Evolutionary conservation across 1,139 yeast genomes (phyloP), one percentile per base, ranked within the genome.

Genomic region (Candida glucosophila): DNA sequence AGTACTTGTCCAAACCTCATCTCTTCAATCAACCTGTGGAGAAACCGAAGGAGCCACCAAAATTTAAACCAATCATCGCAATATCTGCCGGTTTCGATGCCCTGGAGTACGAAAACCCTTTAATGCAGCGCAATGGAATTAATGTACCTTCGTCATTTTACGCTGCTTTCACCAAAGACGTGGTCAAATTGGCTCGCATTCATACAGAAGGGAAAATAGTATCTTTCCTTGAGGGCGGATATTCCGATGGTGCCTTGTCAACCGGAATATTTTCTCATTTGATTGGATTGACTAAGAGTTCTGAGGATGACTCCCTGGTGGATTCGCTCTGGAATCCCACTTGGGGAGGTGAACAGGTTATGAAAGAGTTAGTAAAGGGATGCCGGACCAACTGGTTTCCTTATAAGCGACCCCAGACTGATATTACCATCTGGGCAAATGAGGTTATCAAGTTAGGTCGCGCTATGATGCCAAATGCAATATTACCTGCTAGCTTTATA

Each of bases 31-130:
- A 43, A 25, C 42, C 53, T 13, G 34, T 50, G 11, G 30, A 32
- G 10, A 48, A 55, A 37, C 58, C 65, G 7, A 37, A 36, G 4
- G 54, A 62, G 2, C 70, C 69, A 5, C 63, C 41, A n/a, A 70
- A 73, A 1, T 81, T 77, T 51, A 77, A 76, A 41, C 85, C 90
- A 0, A 48, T 82, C 33, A 72, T 83, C 4, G 66, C 78, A 11
- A 64, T 83, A 2, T 79, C 92, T 22, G 90, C 95, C 1, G 95
- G 95, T 3, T 83, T 83, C 47, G 95, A 83, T 53, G 94, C 93
- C 3, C 77, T 85, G 15, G 95, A 83, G 47, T 77, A 73, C 46
- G 95, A 83, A 44, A 77, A 77, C 32, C 73, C 74, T 12, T 73
- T 77, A 31, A 83, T 83, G 95, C 94, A 83, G 51, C 62, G 95